These are phyloP conservation scores for Podospora pseudopauciseta DNA, from an alignment of 495 filamentous ascomycete genomes.

Conservation along the genomic window DNA sequence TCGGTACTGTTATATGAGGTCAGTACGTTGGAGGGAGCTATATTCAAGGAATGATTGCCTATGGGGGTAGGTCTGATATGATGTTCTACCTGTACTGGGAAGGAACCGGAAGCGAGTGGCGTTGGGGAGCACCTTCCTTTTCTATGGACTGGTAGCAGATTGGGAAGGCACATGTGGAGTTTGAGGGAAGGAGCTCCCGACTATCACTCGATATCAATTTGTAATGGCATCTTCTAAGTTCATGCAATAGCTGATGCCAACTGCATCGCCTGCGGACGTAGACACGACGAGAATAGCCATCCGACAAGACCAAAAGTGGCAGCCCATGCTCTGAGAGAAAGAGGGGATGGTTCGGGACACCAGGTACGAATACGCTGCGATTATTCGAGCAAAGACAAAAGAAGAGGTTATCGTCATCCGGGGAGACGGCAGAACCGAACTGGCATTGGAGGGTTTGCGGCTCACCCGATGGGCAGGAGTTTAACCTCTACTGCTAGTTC, in stretches of 20 bases:
- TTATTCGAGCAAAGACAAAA: conserved; percentile 63
- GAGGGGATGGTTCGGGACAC: not conserved
- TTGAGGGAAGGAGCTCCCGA: not conserved
- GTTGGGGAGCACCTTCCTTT: not conserved
- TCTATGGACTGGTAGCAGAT: not conserved
- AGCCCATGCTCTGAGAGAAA: not conserved
- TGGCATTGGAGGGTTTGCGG: conserved; percentile 75
- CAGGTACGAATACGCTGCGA: conserved; percentile 56
- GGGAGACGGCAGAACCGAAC: conserved; percentile 60
- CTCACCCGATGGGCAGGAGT: conserved; percentile 63
- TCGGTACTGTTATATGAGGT: not conserved
- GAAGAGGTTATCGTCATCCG: conserved; percentile 59
- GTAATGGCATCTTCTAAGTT: too few species aligned
- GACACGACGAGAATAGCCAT: not conserved
- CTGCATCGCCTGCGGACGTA: not conserved
- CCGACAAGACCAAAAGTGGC: too few species aligned
- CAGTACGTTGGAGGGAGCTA: not conserved
- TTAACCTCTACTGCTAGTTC: conserved; percentile 51
- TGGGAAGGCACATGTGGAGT: not conserved
- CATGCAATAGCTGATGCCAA: too few species aligned
- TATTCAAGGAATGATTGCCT: not conserved
- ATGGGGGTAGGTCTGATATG: too few species aligned
- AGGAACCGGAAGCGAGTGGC: not conserved
- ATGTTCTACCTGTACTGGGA: not conserved
- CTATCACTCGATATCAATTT: not conserved